These are phyloP conservation scores for Penicillium cinerascens DNA, from an alignment of 495 filamentous ascomycete genomes.

Conservation along the genomic window DNA sequence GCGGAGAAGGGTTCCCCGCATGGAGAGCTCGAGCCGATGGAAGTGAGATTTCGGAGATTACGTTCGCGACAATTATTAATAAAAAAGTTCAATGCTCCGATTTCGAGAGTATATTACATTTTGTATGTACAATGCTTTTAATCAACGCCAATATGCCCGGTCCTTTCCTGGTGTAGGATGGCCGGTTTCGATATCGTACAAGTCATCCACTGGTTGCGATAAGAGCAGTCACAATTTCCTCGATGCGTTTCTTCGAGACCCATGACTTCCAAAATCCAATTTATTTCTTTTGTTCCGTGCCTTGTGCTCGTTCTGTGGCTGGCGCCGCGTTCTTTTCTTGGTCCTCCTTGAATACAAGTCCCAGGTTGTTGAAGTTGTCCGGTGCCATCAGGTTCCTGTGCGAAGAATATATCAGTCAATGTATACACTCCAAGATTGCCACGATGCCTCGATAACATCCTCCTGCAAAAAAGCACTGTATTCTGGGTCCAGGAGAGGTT, in stretches of 20 bases:
- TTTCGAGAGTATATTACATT: constrained; percentile 11
- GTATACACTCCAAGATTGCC: background rate
- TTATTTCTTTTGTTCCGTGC: constrained; percentile 7
- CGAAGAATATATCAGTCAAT: constrained; percentile 1
- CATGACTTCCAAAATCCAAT: background rate
- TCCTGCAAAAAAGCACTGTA: background rate
- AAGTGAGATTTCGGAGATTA: background rate
- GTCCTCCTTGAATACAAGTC: constrained; percentile 60
- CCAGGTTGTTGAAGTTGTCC: constrained; percentile 90
- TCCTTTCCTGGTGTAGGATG: background rate
- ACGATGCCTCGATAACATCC: background rate
- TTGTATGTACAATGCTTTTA: constrained; percentile 20
- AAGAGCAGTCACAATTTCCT: too few relatives aligned
- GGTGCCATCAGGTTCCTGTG: constrained; percentile 89
- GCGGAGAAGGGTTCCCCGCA: constrained; percentile 26
- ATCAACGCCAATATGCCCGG: constrained; percentile 13
- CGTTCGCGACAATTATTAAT: background rate
- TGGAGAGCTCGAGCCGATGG: constrained; percentile 10
- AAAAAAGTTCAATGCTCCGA: background rate
- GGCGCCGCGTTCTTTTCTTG: constrained; percentile 9
- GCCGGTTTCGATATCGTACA: constrained; percentile 22
- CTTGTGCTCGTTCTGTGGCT: constrained; percentile 1
- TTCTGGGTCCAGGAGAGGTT: background rate
- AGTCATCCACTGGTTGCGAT: background rate
- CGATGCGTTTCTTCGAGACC: too few relatives aligned